Evolutionary conservation across 2,329 filamentous ascomycete species (phyloP), one percentile per base, ranked within the genome.

Genomic region (Monosporascus sp.): DNA sequence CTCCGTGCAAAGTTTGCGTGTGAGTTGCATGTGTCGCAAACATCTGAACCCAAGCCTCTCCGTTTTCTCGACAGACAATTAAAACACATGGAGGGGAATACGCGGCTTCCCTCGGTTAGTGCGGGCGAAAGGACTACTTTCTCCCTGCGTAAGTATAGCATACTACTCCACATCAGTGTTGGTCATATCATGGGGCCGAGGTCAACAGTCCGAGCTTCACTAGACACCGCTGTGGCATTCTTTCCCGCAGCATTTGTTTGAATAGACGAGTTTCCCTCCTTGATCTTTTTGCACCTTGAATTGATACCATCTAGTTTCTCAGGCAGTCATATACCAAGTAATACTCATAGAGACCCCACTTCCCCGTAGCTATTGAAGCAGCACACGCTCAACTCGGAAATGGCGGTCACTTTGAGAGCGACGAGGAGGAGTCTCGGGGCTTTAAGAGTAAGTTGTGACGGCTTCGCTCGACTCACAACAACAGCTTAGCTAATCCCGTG

Each of bases 401-500:
- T 89, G 86, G 81, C 85, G 51, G 74, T 88, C 70, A 85, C 81
- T 63, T 71, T 86, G 54, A 79, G 82, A 70, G 76, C 78, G 60
- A 82, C 85, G 52, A 76, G 82, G 44, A 78, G 81, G 72, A 85
- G 84, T 63, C 71, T 89, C 61, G 78, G 82, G 70, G 81, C 80
- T 62, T 70, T 87, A 54, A 83, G 82, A 75, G 87, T 88, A 75
- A 68, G 78, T 66, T 14, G 6, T 28, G 22, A 47, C 5, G 14
- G 15, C 17, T 26, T 43, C 11, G 6, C 20, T 5, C 14, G 40
- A 43, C n/a, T 14, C 2, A 14, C 8, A 46, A 46, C 43, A 46
- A 17, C 43, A 26, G 43, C 43, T 46, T n/a, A 31, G 14, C 43
- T 14, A 8, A 22, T 28, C 37, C 1, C 22, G 6, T 47, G 24